Conservation (phyloP, 495 filamentous ascomycete species). For the Beverwykella pulmonaria region DNA sequence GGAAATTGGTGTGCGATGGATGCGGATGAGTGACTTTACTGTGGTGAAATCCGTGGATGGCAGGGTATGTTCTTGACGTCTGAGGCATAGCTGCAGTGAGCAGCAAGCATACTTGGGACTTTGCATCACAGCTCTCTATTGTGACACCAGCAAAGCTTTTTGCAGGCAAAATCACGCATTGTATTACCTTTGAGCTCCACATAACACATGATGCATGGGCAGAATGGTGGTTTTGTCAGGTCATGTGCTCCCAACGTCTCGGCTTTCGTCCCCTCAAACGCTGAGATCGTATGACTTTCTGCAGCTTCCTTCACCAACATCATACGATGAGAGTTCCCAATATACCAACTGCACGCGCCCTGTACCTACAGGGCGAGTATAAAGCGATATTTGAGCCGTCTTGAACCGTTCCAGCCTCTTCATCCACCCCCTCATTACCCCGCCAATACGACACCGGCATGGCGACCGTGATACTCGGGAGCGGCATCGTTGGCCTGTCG, state of each 20-base stretch:
- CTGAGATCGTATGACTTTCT: slow-evolving; percentile 20
- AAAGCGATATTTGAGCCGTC: neutral
- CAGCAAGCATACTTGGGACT: too few relatives aligned
- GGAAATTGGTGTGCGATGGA: neutral
- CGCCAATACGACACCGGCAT: slow-evolving; percentile 18
- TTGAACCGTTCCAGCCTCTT: neutral
- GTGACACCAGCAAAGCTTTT: too few relatives aligned
- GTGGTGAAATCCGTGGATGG: too few relatives aligned
- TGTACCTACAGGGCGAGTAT: neutral
- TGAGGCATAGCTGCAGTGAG: too few relatives aligned
- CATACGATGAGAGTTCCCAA: slow-evolving; percentile 21
- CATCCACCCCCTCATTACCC: slow-evolving; percentile 15
- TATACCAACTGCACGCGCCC: neutral
- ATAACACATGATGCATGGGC: neutral
- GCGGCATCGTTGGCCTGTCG: slow-evolving; percentile 77
- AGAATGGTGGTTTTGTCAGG: neutral
- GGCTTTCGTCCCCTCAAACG: neutral
- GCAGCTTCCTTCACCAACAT: slow-evolving; percentile 1
- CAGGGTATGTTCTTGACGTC: too few relatives aligned
- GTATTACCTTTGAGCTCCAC: too few relatives aligned
- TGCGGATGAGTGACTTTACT: too few relatives aligned
- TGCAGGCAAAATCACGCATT: too few relatives aligned
- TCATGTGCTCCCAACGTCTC: neutral
- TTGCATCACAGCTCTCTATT: too few relatives aligned
- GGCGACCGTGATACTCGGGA: slow-evolving; percentile 71